Evolutionary conservation across 164 flowering plant genomes (phyloP).

Genomic region (Magnolia kwangsiensis): DNA sequence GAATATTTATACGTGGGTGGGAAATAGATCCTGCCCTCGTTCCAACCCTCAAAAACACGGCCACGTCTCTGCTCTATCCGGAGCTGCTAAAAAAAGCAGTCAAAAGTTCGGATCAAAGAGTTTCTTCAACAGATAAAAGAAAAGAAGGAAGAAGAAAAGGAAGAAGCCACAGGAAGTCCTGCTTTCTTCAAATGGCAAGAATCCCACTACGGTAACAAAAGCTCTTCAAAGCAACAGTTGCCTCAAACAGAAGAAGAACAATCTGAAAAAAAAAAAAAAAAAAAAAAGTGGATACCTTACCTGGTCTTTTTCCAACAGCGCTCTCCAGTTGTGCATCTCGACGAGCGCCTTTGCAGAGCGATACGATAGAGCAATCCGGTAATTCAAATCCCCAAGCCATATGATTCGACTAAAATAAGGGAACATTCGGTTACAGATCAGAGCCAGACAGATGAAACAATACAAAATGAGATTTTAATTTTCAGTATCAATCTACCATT

Average conservation of each 20-base stretch:
- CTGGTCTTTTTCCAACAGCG: conserved; percentile 90
- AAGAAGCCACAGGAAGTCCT: background rate
- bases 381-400: conserved; percentile 98
- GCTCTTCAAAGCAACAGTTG: background rate
- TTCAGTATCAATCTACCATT: background rate
- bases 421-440: background rate
- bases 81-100: conserved; percentile 40
- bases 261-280: background rate
- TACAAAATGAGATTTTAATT: background rate
- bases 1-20: conserved; percentile 97
- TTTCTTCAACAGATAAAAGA: background rate
- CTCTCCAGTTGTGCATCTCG: conserved; percentile 94
- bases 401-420: conserved; percentile 69
- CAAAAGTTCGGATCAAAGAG: conserved; percentile 12
- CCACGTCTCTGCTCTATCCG: conserved; percentile 73
- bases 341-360: conserved; percentile 91
- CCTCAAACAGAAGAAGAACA: background rate
- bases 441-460: background rate
- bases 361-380: conserved; percentile 86
- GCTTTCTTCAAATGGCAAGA: background rate
- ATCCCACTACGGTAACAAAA: background rate
- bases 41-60: conserved; percentile 77
- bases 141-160: background rate
- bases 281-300: conserved; percentile 31
- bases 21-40: conserved; percentile 80